Evolutionary conservation across 495 filamentous ascomycete species (phyloP).

Genomic region (Aspergillus wentii): DNA sequence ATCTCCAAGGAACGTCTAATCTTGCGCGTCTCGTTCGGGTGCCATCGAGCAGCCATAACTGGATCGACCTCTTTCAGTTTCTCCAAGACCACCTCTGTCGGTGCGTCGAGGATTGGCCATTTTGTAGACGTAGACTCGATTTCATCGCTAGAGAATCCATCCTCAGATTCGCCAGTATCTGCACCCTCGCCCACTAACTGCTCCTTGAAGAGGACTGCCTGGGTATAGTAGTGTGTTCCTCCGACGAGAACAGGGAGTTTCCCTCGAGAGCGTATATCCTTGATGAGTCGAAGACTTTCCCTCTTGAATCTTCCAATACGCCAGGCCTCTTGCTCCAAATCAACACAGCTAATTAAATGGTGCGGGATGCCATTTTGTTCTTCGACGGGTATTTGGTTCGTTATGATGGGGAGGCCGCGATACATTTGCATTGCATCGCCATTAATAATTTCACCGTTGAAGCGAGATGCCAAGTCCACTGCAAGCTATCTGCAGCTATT

Average conservation of each 20-base stretch:
- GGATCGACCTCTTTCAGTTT: constrained; percentile 80
- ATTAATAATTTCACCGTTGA: constrained; percentile 95
- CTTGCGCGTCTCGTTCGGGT: constrained; percentile 86
- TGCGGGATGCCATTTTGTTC: constrained; percentile 83
- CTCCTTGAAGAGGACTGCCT: constrained; percentile 77
- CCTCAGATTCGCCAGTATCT: constrained; percentile 14
- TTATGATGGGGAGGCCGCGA: constrained; percentile 85
- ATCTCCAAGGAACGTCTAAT: constrained; percentile 89
- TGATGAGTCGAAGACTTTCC: constrained; percentile 63
- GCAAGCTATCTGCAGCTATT: constrained; percentile 66
- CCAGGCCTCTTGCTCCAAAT: constrained; percentile 74
- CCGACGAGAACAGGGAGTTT: constrained; percentile 88
- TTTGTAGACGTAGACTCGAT: constrained; percentile 18
- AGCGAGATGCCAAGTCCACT: constrained; percentile 75
- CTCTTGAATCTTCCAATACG: constrained; percentile 66
- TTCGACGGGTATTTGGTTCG: constrained; percentile 75
- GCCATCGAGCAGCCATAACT: constrained; percentile 85
- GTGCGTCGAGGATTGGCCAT: constrained; percentile 67
- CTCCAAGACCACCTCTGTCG: constrained; percentile 64
- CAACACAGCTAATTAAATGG: constrained; percentile 77
- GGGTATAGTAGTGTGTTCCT: constrained; percentile 92
- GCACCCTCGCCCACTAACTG: constrained; percentile 44
- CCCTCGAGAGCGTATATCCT: constrained; percentile 69
- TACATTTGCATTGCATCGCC: constrained; percentile 99
- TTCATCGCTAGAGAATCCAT: constrained; percentile 2